Evolutionary conservation across 2,329 filamentous ascomycete genomes (phyloP), one percentile per base, ranked within the genome.

Genomic region (Fusarium annulatum): DNA sequence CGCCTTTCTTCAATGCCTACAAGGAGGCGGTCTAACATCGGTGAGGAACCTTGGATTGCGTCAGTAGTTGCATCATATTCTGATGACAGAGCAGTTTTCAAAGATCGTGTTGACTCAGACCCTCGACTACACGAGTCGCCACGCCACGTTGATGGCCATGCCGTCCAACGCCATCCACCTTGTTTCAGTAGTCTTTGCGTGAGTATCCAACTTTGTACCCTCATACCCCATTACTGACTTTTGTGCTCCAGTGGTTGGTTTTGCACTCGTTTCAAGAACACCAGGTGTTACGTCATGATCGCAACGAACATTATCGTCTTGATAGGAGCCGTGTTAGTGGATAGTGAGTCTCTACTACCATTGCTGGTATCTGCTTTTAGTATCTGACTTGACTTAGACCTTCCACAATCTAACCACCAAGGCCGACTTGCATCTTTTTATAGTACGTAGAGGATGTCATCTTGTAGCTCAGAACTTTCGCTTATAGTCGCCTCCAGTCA

Each of bases 81-180:
- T 52, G 12, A 52, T 3, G 9, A 3, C 0, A 16, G 3, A 0
- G 0, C 3, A 53, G 51, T 28, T 53, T 0, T 53, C 51, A 0
- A 53, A 53, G 7, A 53, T 53, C 8, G 51, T 39, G 1, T 39
- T 53, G 10, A 53, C 51, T 1, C 34, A 53, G 2, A 53, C 51
- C 8, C 51, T 53, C 2, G 51, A 23, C 7, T 39, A 53, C 33
- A 39, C 51, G 0, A 53, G 51, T 3, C 51, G 51, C 2, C 19
- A 53, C 7, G 51, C 51, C 0, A 53, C 51, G 16, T n/a, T 53
- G 14, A 53, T 53, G 51, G 34, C 34, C 2, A 53, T 53, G 51
- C 51, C 51, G 3, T 39, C 34, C 23, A 53, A 53, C 14, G 38
- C 51, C 5, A 53, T 53, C 19, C 51, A 53, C 23, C 51, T 53